Conservation (phyloP, 306 rosid species). For the Cucurbita maxima region DNA sequence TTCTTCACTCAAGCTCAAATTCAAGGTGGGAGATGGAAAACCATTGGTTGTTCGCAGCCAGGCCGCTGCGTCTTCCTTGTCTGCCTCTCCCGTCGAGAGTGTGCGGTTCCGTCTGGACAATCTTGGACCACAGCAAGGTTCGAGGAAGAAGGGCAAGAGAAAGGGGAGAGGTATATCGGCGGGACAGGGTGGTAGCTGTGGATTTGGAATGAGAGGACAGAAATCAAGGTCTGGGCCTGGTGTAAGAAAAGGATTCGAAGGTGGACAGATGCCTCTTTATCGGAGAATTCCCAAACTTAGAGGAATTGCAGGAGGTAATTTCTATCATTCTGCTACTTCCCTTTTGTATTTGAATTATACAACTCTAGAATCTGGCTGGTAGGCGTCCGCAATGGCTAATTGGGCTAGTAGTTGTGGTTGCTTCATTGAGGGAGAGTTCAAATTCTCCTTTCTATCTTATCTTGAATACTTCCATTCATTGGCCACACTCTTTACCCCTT, state of each 20-base stretch:
- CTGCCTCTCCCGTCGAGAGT: slow-evolving; percentile 4
- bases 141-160: slow-evolving; percentile 75
- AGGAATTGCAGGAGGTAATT: slow-evolving; percentile 93
- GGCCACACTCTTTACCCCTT: neutral
- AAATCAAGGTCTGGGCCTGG: slow-evolving; percentile 95
- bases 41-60: slow-evolving; percentile 21
- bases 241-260: slow-evolving; percentile 67
- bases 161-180: slow-evolving; percentile 90
- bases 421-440: neutral
- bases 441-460: neutral
- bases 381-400: neutral
- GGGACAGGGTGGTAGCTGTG: slow-evolving; percentile 96
- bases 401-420: neutral
- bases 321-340: neutral
- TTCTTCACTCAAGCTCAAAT: slow-evolving; percentile 19
- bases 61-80: slow-evolving; percentile 15
- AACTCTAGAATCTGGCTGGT: neutral
- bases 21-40: slow-evolving; percentile 7
- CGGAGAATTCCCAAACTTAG: slow-evolving; percentile 73
- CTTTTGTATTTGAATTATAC: neutral
- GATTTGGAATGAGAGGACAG: slow-evolving; percentile 97
- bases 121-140: slow-evolving; percentile 89
- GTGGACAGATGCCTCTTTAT: slow-evolving; percentile 96
- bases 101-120: slow-evolving; percentile 67
- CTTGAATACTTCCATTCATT: neutral